Percentiles rank a stretch among this genome's conserved stretches.
Conservation (phyloP, 805 yeast genomes). For the Starmera quercuum region DNA sequence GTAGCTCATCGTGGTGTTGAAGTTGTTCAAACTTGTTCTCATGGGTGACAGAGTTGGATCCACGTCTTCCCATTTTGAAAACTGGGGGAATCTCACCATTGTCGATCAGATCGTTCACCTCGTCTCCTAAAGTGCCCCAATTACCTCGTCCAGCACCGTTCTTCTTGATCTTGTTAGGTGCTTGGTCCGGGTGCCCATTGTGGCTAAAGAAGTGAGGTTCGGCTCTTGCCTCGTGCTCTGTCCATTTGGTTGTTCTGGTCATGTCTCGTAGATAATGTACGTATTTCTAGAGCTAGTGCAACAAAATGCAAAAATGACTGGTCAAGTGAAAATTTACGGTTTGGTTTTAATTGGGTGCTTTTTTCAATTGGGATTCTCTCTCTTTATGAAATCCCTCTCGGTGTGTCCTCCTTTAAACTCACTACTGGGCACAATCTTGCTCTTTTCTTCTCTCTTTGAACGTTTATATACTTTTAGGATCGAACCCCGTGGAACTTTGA, state of each 20-base stretch:
- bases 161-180: conserved; percentile 74
- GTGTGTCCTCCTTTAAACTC: too few species aligned
- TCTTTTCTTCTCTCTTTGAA: too few species aligned
- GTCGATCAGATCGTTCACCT: conserved; percentile 53
- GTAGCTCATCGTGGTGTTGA: conserved; percentile 13
- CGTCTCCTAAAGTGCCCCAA: conserved; percentile 85
- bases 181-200: conserved; percentile 57
- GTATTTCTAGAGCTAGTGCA: too few species aligned
- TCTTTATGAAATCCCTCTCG: too few species aligned
- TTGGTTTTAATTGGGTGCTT: too few species aligned
- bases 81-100: conserved; percentile 47
- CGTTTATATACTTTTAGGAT: too few species aligned
- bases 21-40: conserved; percentile 31
- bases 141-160: conserved; percentile 81
- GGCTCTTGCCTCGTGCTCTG: conserved; percentile 47
- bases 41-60: conserved; percentile 38
- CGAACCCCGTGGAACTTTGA: too few species aligned
- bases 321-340: too few species aligned
- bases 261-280: conserved; percentile 23
- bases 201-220: conserved; percentile 74
- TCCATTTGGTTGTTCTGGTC: conserved; percentile 81
- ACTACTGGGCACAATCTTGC: too few species aligned
- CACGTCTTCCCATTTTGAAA: conserved; percentile 39
- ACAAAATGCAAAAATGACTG: too few species aligned
- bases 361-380: too few species aligned